phyloP scores from a whole-genome alignment of 345 rosid species.

The Angophora floribunda region DNA sequence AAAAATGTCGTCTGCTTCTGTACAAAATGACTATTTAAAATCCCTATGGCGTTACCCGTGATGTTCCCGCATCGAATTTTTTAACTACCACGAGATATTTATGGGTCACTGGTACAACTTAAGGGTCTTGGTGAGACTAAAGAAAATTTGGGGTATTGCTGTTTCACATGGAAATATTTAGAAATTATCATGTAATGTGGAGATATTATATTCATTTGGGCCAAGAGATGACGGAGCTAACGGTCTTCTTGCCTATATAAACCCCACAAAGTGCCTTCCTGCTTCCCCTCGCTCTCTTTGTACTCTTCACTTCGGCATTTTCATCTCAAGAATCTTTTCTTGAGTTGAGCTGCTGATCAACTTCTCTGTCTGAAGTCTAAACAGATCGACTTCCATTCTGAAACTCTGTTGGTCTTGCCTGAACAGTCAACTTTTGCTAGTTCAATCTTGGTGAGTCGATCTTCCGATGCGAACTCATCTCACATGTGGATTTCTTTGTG shows the following conservation, averaged over 20 bases:
- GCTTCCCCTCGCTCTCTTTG: not conserved
- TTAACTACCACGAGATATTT: not conserved
- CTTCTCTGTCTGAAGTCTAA: not conserved
- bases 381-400: not conserved
- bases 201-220: not conserved
- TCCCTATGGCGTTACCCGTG: not conserved
- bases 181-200: not conserved
- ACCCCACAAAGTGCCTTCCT: not conserved
- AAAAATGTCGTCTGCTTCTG: not conserved
- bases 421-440: not conserved
- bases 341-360: not conserved
- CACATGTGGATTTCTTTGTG: not conserved
- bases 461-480: not conserved
- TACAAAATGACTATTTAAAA: not conserved
- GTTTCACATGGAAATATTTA: not conserved
- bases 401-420: not conserved
- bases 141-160: not conserved
- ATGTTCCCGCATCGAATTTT: not conserved
- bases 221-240: not conserved
- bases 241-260: conserved; percentile 1
- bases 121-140: not conserved
- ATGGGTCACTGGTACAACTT: not conserved
- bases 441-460: not conserved
- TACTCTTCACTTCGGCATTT: not conserved
- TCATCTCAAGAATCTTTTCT: not conserved